phyloP scores from a whole-genome alignment of 106 monocot species.

The Dioscorea zingiberensis region DNA sequence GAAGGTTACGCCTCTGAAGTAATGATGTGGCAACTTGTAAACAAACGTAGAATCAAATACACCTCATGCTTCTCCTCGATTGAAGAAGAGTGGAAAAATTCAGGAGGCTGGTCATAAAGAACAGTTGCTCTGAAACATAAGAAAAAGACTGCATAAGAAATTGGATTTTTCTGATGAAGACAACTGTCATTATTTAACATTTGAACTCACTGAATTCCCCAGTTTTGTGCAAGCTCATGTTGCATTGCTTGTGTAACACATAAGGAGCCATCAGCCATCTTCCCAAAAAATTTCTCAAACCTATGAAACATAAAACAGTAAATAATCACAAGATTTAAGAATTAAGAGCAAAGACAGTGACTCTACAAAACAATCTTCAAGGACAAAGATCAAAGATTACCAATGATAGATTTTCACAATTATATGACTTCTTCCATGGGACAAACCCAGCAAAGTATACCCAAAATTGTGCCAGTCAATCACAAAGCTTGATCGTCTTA shows the following conservation, averaged over 20 bases:
- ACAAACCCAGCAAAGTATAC: constrained; percentile 77
- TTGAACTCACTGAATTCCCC: constrained; percentile 85
- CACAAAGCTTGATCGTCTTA: constrained; percentile 61
- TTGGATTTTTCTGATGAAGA: too few species aligned
- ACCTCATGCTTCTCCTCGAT: constrained; percentile 80
- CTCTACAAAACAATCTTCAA: not conserved
- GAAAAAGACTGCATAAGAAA: too few species aligned
- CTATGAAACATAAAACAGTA: constrained; percentile 24
- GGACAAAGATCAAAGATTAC: constrained; percentile 30
- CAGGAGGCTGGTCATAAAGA: constrained; percentile 89
- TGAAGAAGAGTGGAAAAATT: constrained; percentile 71
- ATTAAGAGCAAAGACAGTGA: not conserved
- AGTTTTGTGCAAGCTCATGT: constrained; percentile 91
- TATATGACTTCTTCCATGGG: constrained; percentile 72
- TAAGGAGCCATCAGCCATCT: constrained; percentile 64
- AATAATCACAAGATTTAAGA: not conserved
- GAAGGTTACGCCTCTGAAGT: constrained; percentile 12
- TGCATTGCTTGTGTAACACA: constrained; percentile 96
- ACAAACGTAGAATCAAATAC: constrained; percentile 2
- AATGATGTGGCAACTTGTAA: not conserved
- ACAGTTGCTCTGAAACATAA: constrained; percentile 54
- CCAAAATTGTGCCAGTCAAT: constrained; percentile 99
- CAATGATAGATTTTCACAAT: constrained; percentile 77
- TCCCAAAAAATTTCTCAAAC: constrained; percentile 89
- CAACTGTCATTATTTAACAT: constrained; percentile 9